phyloP scores from a whole-genome alignment of 305 asterid genomes.

The Fraxinus dipetala region DNA sequence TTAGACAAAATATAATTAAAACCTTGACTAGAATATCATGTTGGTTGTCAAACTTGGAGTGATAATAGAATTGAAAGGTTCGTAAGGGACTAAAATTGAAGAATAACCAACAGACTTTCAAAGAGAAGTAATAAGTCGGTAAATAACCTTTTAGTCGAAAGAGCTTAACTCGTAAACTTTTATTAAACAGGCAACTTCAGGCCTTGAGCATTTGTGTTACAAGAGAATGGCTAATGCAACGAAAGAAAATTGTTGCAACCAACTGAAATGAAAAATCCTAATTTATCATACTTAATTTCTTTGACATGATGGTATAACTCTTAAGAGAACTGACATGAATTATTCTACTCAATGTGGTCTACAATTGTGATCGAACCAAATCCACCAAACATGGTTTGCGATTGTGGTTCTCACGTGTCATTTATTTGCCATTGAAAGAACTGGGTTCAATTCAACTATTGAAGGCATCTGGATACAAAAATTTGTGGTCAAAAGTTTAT shows the following conservation, averaged over 20 bases:
- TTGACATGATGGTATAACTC: not conserved
- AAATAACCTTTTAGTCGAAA: not conserved
- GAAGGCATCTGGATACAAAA: not conserved
- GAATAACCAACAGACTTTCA: not conserved
- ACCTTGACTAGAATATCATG: not conserved
- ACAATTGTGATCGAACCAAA: not conserved
- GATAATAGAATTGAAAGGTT: not conserved
- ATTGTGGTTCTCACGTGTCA: not conserved
- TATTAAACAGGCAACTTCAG: not conserved
- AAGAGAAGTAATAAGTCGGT: too few relatives aligned
- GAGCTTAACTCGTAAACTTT: not conserved
- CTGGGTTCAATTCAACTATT: not conserved
- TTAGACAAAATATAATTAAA: not conserved
- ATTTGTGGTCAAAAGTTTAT: not conserved
- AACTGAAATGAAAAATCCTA: not conserved
- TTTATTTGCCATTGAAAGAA: not conserved
- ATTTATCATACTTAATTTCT: not conserved
- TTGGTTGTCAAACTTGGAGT: not conserved
- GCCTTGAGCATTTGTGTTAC: not conserved
- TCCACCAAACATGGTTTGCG: not conserved
- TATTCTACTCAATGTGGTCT: not conserved
- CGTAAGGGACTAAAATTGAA: not conserved
- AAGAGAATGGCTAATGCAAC: not conserved
- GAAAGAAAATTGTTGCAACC: not conserved
- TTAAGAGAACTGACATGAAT: not conserved